phyloP scores from a whole-genome alignment of 208 protist genomes.

The Crithidia acanthocephali region DNA sequence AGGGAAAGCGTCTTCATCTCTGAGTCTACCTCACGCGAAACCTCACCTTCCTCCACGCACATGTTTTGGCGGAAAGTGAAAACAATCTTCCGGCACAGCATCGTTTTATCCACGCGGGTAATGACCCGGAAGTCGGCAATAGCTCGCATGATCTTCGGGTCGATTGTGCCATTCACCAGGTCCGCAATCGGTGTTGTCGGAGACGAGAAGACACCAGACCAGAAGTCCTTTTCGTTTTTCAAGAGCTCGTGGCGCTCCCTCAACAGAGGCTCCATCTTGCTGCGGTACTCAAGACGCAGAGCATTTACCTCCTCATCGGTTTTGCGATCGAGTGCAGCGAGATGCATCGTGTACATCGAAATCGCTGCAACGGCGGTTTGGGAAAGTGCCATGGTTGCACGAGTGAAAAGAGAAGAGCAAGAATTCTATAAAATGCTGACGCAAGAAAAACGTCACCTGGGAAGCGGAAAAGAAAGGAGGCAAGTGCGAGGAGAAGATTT shows the following conservation, averaged over 20 bases:
- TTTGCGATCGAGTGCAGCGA: conserved; percentile 43
- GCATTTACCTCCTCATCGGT: conserved; percentile 29
- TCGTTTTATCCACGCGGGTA: conserved; percentile 42
- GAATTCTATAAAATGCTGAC: not conserved
- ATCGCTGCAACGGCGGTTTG: conserved; percentile 36
- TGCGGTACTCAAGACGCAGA: conserved; percentile 44
- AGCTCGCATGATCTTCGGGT: conserved; percentile 80
- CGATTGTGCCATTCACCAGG: conserved; percentile 76
- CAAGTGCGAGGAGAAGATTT: no score
- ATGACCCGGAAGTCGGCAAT: conserved; percentile 66
- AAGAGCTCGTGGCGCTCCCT: conserved; percentile 53
- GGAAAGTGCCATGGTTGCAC: conserved; percentile 29
- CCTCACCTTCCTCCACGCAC: conserved; percentile 65
- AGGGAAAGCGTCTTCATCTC: conserved; percentile 60
- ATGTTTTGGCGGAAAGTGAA: conserved; percentile 72
- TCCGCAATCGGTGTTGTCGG: conserved; percentile 42
- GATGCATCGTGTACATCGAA: conserved; percentile 40
- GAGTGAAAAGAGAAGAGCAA: conserved; percentile 1
- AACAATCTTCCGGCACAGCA: conserved; percentile 51
- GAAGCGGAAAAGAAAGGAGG: no score
- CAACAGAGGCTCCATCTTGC: conserved; percentile 66
- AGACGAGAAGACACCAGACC: conserved; percentile 55
- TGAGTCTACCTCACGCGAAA: conserved; percentile 61
- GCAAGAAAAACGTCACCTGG: not conserved
- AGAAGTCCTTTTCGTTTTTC: conserved; percentile 57